Base-by-base conservation (phyloP, 1,284 basidiomycete species). In the Puccinia polysora region DNA sequence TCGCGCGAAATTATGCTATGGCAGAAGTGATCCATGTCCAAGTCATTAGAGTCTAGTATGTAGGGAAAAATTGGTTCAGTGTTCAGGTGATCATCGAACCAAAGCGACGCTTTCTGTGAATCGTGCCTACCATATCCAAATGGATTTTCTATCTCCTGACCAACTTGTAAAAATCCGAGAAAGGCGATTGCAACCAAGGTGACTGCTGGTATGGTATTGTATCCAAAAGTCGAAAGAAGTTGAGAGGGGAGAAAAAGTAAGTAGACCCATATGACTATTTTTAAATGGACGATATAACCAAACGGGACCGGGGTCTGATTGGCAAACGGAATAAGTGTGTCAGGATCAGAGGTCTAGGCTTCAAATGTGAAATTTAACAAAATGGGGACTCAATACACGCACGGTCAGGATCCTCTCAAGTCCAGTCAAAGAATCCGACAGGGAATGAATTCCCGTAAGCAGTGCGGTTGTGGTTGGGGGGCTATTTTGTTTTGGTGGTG, bases 21-120 rank as follows among this genome's bases (percentile, higher is more conserved):
- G 25, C 68, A 71, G 45, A 71, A 71, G 36, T 71, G 68, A 43
- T 71, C 68, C 59, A 71, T 62, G 47, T 71, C 68, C 49, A 71
- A 63, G 30, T 71, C 68, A 40, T 71, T 71, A n/a, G 47, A 53
- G 43, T 71, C 68, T 47, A 32, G 1, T 1, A 12, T 0, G 18
- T 15, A 7, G 32, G 15, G 32, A 64, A 6, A 28, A 64, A 63
- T 18, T 18, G 18, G 49, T 28, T 15, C 23, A 2, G 10, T 43
- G 20, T 23, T 20, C 3, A 30, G 10, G 7, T 10, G 20, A 14
- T 30, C 34, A 2, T n/a, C n/a, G n/a, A n/a, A n/a, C n/a, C 15
- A 3, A 23, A 32, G 25, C 12, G 34, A 10, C 34, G 7, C 3
- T 10, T 49, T 6, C 28, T 25, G 4, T 25, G 28, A 25, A n/a